Percentiles rank a stretch among this genome's conserved stretches.
Conservation (phyloP, 805 yeast genomes). For the Komagataella populi region DNA sequence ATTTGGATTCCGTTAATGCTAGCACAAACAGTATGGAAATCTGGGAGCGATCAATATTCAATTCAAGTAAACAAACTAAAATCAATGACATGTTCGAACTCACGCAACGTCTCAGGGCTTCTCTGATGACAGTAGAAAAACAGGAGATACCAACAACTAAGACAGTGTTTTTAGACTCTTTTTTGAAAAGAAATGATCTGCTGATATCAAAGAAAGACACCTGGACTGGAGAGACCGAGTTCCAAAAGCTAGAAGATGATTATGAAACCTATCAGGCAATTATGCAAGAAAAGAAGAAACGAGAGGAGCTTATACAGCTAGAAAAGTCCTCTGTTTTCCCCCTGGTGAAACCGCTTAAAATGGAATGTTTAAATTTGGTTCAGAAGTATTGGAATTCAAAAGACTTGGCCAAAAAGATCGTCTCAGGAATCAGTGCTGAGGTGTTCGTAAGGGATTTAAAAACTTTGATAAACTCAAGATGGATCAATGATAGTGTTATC, state of each 20-base stretch:
- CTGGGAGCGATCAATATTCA: background rate
- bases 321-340: conserved; percentile 21
- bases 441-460: conserved; percentile 52
- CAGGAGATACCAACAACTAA: background rate
- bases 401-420: conserved; percentile 13
- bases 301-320: conserved; percentile 19
- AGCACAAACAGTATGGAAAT: background rate
- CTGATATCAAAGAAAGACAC: too few relatives aligned
- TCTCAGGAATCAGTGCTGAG: conserved; percentile 35
- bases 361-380: conserved; percentile 19
- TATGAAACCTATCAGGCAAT: conserved; percentile 29
- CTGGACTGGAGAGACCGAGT: background rate
- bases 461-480: conserved; percentile 54
- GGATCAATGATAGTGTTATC: conserved; percentile 89
- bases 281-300: conserved; percentile 25
- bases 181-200: background rate
- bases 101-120: background rate
- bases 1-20: background rate
- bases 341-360: conserved; percentile 16
- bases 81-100: background rate
- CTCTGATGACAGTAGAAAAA: background rate
- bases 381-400: conserved; percentile 18
- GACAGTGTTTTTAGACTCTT: background rate
- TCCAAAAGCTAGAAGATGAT: conserved; percentile 13
- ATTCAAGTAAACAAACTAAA: background rate